Evolutionary conservation across 2,329 filamentous ascomycete genomes (phyloP), one percentile per base, ranked within the genome.

Genomic region (Akanthomyces uredinophilus): DNA sequence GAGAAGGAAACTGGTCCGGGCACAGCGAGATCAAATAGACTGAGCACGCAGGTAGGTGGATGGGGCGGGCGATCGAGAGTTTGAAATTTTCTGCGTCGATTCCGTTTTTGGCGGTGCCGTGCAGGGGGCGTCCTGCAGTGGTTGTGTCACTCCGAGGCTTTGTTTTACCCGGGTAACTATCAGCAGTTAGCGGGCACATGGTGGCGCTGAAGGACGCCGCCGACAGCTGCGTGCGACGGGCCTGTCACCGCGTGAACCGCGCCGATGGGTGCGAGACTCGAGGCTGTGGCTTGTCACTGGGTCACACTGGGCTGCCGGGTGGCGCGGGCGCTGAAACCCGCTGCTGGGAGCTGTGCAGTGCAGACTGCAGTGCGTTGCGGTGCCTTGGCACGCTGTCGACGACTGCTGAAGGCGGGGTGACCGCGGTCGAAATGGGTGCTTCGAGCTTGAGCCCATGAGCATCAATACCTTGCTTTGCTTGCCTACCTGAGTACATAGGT

Each of bases 41-140:
- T 35, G 32, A 35, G 7, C 32, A 29, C 27, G 27, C 6, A 35
- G 29, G 5, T 32, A 32, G 8, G 8, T 32, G 8, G 32, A 46
- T 56, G 41, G 53, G 43, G 41, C 29, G 22, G 24, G 32, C 32
- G 32, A 50, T 50, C 47, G 47, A 50, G 27, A 46, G 16, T 43
- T 50, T 49, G 13, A 22, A 41, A 32, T 43, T 43, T 51, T 59
- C 46, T 47, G 41, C 32, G 22, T 58, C 7, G 56, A 32, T 59
- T 59, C 56, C 56, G 56, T 59, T 59, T 59, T 51, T 29, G 50
- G 56, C 46, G 46, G 35, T 39, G 8, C 20, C 1, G 20, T 27
- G 46, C 46, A 49, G 22, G 46, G 22, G 20, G 46, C 22, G 22
- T 5, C 14, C 22, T 14, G 46, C 7, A 20, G 46, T 44, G 41